Percentiles rank a stretch among this genome's conserved stretches.
These are phyloP conservation scores for Talaromyces marneffei DNA, from an alignment of 2,329 filamentous ascomycete genomes.

Conservation along the genomic window DNA sequence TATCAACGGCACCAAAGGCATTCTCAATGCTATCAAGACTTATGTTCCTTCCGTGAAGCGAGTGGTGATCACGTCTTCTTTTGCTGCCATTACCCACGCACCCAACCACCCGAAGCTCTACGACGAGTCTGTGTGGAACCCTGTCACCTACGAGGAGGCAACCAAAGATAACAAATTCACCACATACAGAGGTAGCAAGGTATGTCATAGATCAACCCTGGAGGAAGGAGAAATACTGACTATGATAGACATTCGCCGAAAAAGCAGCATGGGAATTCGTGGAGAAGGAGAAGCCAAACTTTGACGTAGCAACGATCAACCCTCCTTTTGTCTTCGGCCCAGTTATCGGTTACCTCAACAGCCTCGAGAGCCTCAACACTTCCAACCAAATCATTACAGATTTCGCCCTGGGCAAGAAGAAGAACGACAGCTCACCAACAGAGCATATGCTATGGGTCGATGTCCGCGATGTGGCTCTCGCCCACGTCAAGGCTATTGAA, in stretches of 20 bases:
- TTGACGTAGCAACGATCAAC: slow-evolving; percentile 57
- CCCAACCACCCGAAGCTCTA: slow-evolving; percentile 31
- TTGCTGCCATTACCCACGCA: slow-evolving; percentile 58
- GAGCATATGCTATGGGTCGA: slow-evolving; percentile 55
- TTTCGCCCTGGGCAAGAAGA: slow-evolving; percentile 58
- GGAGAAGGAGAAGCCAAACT: slow-evolving; percentile 50
- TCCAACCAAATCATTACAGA: slow-evolving; percentile 64
- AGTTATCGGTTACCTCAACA: slow-evolving; percentile 58
- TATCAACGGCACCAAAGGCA: slow-evolving; percentile 58
- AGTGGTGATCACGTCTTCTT: slow-evolving; percentile 66
- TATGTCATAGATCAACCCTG: slow-evolving; percentile 16
- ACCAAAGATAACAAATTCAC: slow-evolving; percentile 27
- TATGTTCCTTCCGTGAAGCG: slow-evolving; percentile 62
- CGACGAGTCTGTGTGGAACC: slow-evolving; percentile 40
- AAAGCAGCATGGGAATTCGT: slow-evolving; percentile 62
- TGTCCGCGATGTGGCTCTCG: slow-evolving; percentile 45
- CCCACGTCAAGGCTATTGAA: slow-evolving; percentile 44
- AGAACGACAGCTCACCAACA: slow-evolving; percentile 53
- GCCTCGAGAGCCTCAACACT: slow-evolving; percentile 62
- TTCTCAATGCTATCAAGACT: slow-evolving; percentile 57
- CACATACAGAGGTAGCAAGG: slow-evolving; percentile 51
- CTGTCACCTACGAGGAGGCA: slow-evolving; percentile 39
- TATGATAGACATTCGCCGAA: slow-evolving; percentile 52
- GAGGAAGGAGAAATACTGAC: slow-evolving; percentile 13
- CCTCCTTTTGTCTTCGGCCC: slow-evolving; percentile 60